These are phyloP conservation scores for Tanacetum coccineum DNA, from an alignment of 129 eudicot genomes.

Conservation along the genomic window DNA sequence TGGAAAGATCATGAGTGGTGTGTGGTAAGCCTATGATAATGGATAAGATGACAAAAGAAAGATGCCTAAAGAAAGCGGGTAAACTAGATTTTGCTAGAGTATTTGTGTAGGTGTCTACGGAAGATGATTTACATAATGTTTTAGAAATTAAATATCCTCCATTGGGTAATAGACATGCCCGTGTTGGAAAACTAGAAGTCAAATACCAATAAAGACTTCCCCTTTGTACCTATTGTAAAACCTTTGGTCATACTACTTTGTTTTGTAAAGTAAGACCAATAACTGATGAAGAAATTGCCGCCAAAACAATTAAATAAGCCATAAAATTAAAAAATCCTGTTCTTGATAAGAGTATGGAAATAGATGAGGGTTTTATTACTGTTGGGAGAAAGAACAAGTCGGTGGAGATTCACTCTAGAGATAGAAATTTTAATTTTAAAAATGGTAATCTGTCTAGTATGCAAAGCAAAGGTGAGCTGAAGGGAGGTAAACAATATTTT, in stretches of 20 bases:
- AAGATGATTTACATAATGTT: not conserved
- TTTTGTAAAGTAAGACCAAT: not conserved
- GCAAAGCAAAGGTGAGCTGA: too few relatives aligned
- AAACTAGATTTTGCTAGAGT: not conserved
- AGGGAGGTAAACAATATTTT: too few relatives aligned
- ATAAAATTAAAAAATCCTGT: not conserved
- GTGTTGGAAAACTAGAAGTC: not conserved
- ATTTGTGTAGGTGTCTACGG: not conserved
- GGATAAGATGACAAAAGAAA: too few relatives aligned
- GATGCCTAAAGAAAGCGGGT: not conserved
- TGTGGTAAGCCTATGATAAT: not conserved
- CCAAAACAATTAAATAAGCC: not conserved
- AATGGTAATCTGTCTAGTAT: too few relatives aligned
- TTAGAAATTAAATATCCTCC: not conserved
- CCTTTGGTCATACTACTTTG: not conserved
- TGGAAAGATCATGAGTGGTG: too few relatives aligned
- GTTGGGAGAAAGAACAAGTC: not conserved
- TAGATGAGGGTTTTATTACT: too few relatives aligned
- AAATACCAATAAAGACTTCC: not conserved
- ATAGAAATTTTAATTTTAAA: too few relatives aligned
- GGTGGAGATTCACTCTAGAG: not conserved
- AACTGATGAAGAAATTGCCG: not conserved
- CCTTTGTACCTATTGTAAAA: not conserved
- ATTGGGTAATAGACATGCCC: not conserved
- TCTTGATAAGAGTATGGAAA: not conserved